Base-by-base conservation (phyloP, 1,139 yeast genomes). In the Blastobotrys proliferans region DNA sequence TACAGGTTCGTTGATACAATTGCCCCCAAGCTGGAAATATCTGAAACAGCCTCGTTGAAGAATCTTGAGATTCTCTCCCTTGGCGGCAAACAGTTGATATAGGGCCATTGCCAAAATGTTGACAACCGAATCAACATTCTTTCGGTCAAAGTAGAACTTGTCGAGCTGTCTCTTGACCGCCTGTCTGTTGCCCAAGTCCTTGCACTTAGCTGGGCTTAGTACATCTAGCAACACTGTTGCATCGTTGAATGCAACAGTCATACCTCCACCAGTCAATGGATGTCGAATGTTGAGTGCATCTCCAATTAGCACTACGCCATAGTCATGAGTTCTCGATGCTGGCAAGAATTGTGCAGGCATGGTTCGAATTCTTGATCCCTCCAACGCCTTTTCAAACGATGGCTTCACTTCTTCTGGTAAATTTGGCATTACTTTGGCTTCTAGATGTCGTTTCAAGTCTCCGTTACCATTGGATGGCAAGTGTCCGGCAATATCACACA, bases 181-280 rank as follows among this genome's bases (percentile, higher is more conserved):
- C 14, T 66, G 73, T 53, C 81, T 72, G 60, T 87, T 83, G 21
- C 61, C 63, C 36, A 92, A 72, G 48, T 79, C 81, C 17, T 75
- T 80, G 13, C 83, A 79, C 40, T 69, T 53, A 40, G 72, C 61
- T 38, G 83, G 78, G 28, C 40, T 28, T 39, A 87, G 67, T 29
- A 82, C 65, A 50, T 72, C 73, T 20, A 84, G 75, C 54, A 84
- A 68, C 47, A 83, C 62, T 14, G 74, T 87, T 4, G 90, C 92
- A 61, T 92, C 99, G 60, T 81, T 84, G 49, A 94, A 71, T 0
- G 97, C 97, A 35, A 92, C 98, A 9, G 97, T 90, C 99, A 92
- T 92, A 48, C 99, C 99, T 47, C 98, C 98, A 36, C 99, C 99
- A 1, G 98, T 92, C 51, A 92, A 74, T 16, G 99, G 99, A 63